Percentiles rank a stretch among this genome's conserved stretches.
phyloP scores from a whole-genome alignment of 345 rosid species.

The Noccaea bulbosa region DNA sequence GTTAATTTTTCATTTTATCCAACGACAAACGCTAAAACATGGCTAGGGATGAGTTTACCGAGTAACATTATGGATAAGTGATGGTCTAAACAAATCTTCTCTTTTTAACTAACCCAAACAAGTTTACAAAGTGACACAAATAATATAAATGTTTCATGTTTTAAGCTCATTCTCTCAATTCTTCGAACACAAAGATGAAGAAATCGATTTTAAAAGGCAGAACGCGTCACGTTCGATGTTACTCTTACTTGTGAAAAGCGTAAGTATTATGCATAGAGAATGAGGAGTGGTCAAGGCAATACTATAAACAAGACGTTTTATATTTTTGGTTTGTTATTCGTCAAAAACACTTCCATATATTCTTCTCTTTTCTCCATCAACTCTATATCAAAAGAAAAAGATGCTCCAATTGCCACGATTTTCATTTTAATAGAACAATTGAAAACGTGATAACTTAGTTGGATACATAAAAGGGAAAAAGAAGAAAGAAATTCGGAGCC shows the following conservation, averaged over 20 bases:
- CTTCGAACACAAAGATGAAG: not conserved
- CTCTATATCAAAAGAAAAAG: conserved; percentile 23
- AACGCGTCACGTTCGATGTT: conserved; percentile 22
- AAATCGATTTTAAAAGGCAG: not conserved
- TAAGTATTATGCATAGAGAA: conserved; percentile 8
- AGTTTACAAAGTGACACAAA: not conserved
- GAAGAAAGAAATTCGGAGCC: conserved; percentile 41
- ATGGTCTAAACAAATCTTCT: not conserved
- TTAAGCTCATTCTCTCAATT: not conserved
- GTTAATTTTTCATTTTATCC: not conserved
- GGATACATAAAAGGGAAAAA: conserved; percentile 21
- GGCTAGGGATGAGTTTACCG: not conserved
- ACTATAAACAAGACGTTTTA: conserved; percentile 32
- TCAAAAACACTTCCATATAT: conserved; percentile 22
- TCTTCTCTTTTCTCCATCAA: conserved; percentile 30
- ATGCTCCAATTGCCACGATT: conserved; percentile 34
- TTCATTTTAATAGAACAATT: conserved; percentile 29
- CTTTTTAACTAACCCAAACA: not conserved
- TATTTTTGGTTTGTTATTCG: not conserved
- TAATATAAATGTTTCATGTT: conserved; percentile 3
- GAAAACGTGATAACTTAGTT: conserved; percentile 38
- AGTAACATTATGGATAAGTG: not conserved
- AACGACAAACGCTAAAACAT: not conserved
- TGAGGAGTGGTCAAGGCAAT: conserved; percentile 33
- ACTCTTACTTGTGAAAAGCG: conserved; percentile 17